Percentiles rank a stretch among this genome's conserved stretches.
Conservation (phyloP, 805 yeast genomes). For the Sugiyamaella mastotermitis region DNA sequence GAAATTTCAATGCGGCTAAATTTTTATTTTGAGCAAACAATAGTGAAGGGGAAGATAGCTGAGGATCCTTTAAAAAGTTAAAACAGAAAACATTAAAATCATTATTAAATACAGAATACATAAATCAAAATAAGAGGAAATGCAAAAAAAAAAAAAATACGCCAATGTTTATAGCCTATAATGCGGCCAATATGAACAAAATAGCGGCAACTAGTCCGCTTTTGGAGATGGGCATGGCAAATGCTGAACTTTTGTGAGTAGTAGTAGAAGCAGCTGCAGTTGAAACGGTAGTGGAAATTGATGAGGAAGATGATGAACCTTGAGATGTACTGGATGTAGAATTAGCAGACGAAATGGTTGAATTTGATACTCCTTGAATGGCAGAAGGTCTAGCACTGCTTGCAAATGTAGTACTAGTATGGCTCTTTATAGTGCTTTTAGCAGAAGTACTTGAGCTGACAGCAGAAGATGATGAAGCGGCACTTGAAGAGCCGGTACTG, state of each 20-base stretch:
- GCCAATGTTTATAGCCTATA: no score
- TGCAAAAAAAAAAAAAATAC: background rate
- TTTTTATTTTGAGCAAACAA: background rate
- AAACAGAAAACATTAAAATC: background rate
- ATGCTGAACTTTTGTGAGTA: background rate
- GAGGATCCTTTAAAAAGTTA: background rate
- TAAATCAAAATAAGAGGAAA: background rate
- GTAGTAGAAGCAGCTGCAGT: background rate
- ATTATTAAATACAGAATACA: background rate
- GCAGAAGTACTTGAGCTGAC: background rate
- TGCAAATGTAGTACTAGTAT: no score
- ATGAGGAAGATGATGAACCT: no score
- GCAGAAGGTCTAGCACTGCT: no score
- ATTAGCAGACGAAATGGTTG: no score
- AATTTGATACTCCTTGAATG: no score
- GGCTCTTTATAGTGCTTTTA: no score
- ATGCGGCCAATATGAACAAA: no score
- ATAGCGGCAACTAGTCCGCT: background rate
- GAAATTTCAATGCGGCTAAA: background rate
- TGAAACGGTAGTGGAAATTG: background rate
- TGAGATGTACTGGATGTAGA: no score
- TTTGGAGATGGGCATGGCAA: no score
- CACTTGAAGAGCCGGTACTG: background rate
- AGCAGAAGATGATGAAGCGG: conserved; percentile 6
- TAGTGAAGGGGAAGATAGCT: background rate